Base-by-base conservation (phyloP, 1,284 basidiomycete genomes). In the Ganoderma resinaceum region DNA sequence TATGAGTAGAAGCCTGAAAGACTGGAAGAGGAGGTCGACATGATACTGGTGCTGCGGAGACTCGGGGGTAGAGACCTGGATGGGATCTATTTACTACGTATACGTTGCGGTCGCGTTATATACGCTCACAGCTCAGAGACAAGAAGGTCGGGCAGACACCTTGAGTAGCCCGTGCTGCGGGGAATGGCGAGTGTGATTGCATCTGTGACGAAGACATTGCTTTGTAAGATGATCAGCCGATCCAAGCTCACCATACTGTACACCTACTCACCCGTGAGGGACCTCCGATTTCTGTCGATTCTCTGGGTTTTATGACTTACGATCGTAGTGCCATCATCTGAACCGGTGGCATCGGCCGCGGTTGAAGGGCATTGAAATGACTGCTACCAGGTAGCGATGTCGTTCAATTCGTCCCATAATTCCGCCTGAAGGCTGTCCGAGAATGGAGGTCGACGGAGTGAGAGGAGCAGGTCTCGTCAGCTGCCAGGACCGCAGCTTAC, bases 1-100 rank as follows among this genome's bases (percentile, higher is more conserved):
- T 86, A 92, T 18, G 82, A 81, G 73, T 92, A 93, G 33, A 80
- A 87, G 31, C 91, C 91, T 57, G 82, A 64, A 1, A 78, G 66
- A 38, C 66, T 49, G 18, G 70, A 67, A 11, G 71, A 70, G 5
- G 52, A 16, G n/a, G 23, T 60, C 1, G 67, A 60, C 67, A 66
- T 69, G 59, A 16, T 18, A 46, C 5, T 14, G 12, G 26, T 52
- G 49, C 31, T 16, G 14, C 12, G 52, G 18, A 31, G 3, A 26
- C 16, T 18, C 31, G 3, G 16, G 14, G 4, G 23, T 26, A 53
- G 29, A 31, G 29, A 53, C 29, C 31, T 6, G 14, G 29, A 29
- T 16, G 52, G 12, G 29, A 16, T 55, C 18, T 20, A 55, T 18
- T 2, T 55, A 7, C 11, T 16, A 6, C 2, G 16, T 55, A 9